A percentile compares a stretch with the other conserved stretches of the same genome.
phyloP scores from a whole-genome alignment of 306 rosid genomes.

The Quercus suber region DNA sequence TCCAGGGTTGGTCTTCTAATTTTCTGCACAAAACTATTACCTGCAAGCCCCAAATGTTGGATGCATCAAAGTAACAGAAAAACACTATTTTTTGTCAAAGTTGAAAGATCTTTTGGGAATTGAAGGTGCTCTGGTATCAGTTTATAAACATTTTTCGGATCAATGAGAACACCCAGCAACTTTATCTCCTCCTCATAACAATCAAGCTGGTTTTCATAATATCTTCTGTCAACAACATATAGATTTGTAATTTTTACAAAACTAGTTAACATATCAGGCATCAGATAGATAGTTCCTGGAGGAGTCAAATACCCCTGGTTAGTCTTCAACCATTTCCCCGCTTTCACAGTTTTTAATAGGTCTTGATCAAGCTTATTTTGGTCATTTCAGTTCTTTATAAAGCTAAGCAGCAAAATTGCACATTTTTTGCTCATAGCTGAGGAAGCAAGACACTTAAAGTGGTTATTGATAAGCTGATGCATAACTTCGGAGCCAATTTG shows the following conservation, averaged over 20 bases:
- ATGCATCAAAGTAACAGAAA: slow-evolving; percentile 15
- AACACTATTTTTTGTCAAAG: slow-evolving; percentile 9
- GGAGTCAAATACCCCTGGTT: slow-evolving; percentile 17
- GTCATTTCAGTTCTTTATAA: slow-evolving; percentile 5
- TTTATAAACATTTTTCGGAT: not conserved
- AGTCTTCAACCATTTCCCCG: slow-evolving; percentile 19
- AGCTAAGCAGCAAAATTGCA: slow-evolving; percentile 11
- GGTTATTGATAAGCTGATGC: not conserved
- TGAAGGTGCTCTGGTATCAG: slow-evolving; percentile 14
- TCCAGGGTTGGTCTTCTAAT: too few relatives aligned
- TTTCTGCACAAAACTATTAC: not conserved
- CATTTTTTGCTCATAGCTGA: slow-evolving; percentile 6
- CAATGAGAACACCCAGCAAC: slow-evolving; percentile 16
- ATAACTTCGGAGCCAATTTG: slow-evolving; percentile 1
- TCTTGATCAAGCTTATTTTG: slow-evolving; percentile 1
- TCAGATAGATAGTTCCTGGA: slow-evolving; percentile 9
- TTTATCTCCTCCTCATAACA: slow-evolving; percentile 4
- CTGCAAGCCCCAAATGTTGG: not conserved
- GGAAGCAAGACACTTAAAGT: slow-evolving; percentile 8
- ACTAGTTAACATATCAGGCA: not conserved
- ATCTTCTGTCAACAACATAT: slow-evolving; percentile 10
- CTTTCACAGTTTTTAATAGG: slow-evolving; percentile 13
- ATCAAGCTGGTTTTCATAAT: slow-evolving; percentile 7
- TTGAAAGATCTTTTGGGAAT: not conserved
- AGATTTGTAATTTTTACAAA: slow-evolving; percentile 2